Evolutionary conservation across 2,329 filamentous ascomycete genomes (phyloP), one percentile per base, ranked within the genome.

Genomic region (Fusarium caatingaense): DNA sequence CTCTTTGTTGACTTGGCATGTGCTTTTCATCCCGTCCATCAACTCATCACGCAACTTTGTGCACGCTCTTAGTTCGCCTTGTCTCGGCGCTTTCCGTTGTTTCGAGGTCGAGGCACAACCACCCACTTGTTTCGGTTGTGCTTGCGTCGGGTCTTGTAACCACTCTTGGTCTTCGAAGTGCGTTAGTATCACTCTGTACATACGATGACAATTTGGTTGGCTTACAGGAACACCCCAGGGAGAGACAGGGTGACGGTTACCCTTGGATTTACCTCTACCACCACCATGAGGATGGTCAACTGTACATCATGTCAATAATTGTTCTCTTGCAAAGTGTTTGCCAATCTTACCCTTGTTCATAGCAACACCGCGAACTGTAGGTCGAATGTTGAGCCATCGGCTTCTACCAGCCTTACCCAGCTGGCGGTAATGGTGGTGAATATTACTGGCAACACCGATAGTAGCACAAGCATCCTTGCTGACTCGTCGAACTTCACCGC

Each of bases 231-330:
- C 91, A 79, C 97, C 96, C 96, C 97, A 99, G 63, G 96, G 96
- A 83, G 93, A 97, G 75, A 96, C 93, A 34, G 97, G 96, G 78
- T 97, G 87, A 66, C 94, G 90, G 79, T 98, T 97, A 89, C 96
- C 94, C 93, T 99, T 99, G 61, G 94, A 98, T 85, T 99, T 99
- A 85, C 96, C 96, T 87, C 97, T 90, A 82, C 96, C 96, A 92
- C 96, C 96, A 88, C 96, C 96, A 81, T 99, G 96, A 77, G 96
- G 96, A 87, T 99, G 96, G 78, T 99, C 96, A 76, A 90, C 92
- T 89, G 76, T 46, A 66, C 53, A 30, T 47, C 20, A 25, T 49
- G 60, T 76, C 50, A 75, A 60, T 50, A 27, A 37, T n/a, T 66
- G 45, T 58, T 21, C 41, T 32, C 20, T 25, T 12, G 9, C 32